These are phyloP conservation scores for Lactifluus rugatus DNA, from an alignment of 768 basidiomycete genomes.

Conservation along the genomic window DNA sequence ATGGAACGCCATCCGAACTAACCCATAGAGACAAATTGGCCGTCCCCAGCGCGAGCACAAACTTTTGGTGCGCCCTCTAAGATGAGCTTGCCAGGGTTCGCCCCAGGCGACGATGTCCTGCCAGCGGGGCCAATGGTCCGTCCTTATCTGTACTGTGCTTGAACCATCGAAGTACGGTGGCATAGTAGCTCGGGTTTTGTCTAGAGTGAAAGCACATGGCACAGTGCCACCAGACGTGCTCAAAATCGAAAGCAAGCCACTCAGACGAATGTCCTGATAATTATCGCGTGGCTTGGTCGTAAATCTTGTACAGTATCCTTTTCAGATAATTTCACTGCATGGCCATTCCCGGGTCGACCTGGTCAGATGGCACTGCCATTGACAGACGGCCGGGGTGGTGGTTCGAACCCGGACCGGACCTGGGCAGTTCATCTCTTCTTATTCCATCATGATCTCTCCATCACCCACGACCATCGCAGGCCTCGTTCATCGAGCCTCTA, in stretches of 20 bases:
- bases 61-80: conserved; percentile 24
- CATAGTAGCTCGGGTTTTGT: conserved; percentile 10
- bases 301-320: too few species aligned
- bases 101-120: conserved; percentile 32
- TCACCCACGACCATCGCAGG: too few species aligned
- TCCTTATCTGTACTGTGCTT: conserved; percentile 18
- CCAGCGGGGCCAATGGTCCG: conserved; percentile 28
- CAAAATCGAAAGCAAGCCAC: conserved; percentile 19
- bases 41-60: conserved; percentile 30
- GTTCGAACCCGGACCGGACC: too few species aligned
- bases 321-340: too few species aligned
- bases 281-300: too few species aligned
- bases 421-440: too few species aligned
- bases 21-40: conserved; percentile 26
- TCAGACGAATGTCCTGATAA: too few species aligned
- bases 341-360: too few species aligned
- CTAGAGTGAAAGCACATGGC: conserved; percentile 4
- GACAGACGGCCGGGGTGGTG: too few species aligned
- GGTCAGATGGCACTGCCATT: too few species aligned
- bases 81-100: conserved; percentile 3
- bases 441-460: too few species aligned
- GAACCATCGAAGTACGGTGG: conserved; percentile 17
- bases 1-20: conserved; percentile 22
- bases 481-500: too few species aligned
- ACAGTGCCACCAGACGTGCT: background rate